Evolutionary conservation across 805 yeast genomes (phyloP).

Genomic region (Candida fluviatilis): DNA sequence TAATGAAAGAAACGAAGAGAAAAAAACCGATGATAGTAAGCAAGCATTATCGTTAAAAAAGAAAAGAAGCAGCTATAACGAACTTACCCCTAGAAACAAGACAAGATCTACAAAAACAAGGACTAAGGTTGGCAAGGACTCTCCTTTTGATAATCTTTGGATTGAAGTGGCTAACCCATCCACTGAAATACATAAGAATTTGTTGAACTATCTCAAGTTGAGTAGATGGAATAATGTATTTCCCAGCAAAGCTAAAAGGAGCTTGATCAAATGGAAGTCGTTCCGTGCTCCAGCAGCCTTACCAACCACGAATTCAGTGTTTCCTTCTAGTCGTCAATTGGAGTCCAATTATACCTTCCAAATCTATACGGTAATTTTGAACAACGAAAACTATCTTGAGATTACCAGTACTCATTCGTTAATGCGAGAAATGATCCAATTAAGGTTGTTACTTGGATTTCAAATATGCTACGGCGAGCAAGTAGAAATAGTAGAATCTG

Average conservation of each 20-base stretch:
- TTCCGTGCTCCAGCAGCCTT: conserved; percentile 89
- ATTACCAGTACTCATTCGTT: conserved; percentile 53
- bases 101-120: not conserved
- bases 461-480: conserved; percentile 78
- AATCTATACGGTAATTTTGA: conserved; percentile 73
- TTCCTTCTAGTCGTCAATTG: conserved; percentile 69
- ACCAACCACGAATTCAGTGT: conserved; percentile 75
- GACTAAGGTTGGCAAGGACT: not conserved
- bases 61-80: not conserved
- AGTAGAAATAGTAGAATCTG: conserved; percentile 63
- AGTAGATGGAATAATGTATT: conserved; percentile 93
- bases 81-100: not conserved
- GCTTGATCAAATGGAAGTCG: conserved; percentile 86
- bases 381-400: conserved; percentile 50
- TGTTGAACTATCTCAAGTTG: conserved; percentile 53
- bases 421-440: conserved; percentile 81
- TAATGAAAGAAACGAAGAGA: not conserved
- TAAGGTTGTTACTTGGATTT: conserved; percentile 81
- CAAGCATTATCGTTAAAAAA: not conserved
- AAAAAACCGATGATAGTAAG: not conserved
- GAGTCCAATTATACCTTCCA: conserved; percentile 72
- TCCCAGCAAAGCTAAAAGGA: conserved; percentile 63
- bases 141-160: conserved; percentile 22
- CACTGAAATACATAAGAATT: conserved; percentile 50
- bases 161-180: conserved; percentile 63